Base-by-base conservation (phyloP, 1,139 yeast species). In the Hansenula anomala region DNA sequence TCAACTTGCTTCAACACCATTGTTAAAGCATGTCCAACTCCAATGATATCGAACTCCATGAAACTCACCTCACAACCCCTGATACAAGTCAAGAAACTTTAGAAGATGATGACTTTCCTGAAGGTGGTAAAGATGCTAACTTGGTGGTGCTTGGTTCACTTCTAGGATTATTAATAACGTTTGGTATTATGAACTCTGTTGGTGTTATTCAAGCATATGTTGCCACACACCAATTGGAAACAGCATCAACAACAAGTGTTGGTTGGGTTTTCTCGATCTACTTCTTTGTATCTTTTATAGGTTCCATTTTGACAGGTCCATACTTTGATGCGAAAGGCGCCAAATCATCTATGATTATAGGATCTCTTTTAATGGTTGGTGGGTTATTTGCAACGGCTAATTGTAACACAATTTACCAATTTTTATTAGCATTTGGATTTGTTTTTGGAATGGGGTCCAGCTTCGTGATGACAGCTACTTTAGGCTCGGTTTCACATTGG, bases 261-360 rank as follows among this genome's bases (percentile, higher is more conserved):
- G 77, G 82, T 4, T 80, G 88, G 88, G 72, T 80, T 28, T 80
- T 80, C 54, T 71, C 82, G 6, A 58, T 79, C 6, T 78, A 71
- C 53, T 58, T 71, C 37, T 79, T 80, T 42, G 63, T 80, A 19
- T 66, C 78, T 52, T 76, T 77, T 52, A 66, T 76, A 37, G 73
- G 80, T 16, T 78, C 81, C 0, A 73, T 80, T 11, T 61, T 77
- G 31, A 73, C 76, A 25, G 90, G 90, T 0, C 80, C 80, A 3
- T 48, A 79, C 12, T 75, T 80, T 52, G 90, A 82, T 48, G 54
- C 61, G 23, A 63, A 63, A 36, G 89, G 89, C 0, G 69, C 80
- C 3, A 54, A 64, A 32, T 55, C 63, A 32, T 71, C 75, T 18
- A 52, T 74, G 44, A 45, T 66, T 20, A 49, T 61, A 3, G 82